Evolutionary conservation across 176 grass and related monocot species (phyloP), one percentile per base, ranked within the genome.

Genomic region (Otatea glauca): DNA sequence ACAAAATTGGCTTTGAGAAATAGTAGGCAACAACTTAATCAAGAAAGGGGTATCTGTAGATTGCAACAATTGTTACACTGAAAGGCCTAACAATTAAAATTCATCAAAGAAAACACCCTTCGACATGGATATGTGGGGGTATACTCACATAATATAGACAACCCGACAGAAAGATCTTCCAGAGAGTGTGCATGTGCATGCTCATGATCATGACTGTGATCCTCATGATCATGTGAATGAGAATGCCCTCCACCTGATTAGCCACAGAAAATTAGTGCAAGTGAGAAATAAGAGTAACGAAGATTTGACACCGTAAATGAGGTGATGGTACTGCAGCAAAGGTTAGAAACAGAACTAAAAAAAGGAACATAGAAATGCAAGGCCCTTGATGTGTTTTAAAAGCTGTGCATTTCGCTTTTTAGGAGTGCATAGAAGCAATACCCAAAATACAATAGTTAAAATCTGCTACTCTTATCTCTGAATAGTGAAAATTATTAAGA

Each of bases 61-160:
- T 4, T 27, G 8, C 44, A 17, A 70, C 25, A 59, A 41, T 20
- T 5, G 29, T 50, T 20, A 75, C 1, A 8, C 16, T 24, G 47
- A 76, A 71, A 58, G 27, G 27, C 54, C 20, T 42, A 59, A 10
- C 5, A 75, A 17, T 44, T 62, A 67, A 70, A 55, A 69, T 27
- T 21, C 23, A 54, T 44, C 25, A 59, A 14, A 68, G 6, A 38
- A 88, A 83, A 71, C 9, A 44, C 18, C 43, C 61, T 72, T 35
- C 5, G 23, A 61, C 37, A 77, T 38, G 67, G 9, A 37, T 41
- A 16, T 74, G 27, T 42, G 27, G 56, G 16, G 51, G 51, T 77
- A 87, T 85, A 94, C 96, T 96, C 84, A 99, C 96, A 94, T 85
- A 99, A 83, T 77, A 99, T 74, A 76, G 96, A 99, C 65, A 99